phyloP scores from a whole-genome alignment of 2,329 filamentous ascomycete genomes.

The Curvularia sp. region DNA sequence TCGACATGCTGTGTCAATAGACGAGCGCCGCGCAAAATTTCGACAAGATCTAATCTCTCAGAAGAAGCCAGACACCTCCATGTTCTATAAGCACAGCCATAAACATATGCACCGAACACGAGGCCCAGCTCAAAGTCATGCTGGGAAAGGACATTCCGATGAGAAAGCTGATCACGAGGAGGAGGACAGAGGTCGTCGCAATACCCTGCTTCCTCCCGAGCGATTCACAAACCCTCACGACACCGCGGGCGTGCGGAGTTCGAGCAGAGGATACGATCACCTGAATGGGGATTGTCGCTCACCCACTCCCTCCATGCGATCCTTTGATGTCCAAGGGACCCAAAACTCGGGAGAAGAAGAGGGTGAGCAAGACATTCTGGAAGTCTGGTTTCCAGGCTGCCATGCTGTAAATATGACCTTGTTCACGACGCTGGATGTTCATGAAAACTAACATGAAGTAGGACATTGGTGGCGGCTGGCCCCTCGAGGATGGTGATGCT shows the following conservation, averaged over 20 bases:
- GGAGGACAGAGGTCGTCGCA: constrained; percentile 28
- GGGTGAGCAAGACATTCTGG: constrained; percentile 73
- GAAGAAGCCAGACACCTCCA: constrained; percentile 40
- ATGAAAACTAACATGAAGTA: constrained; percentile 21
- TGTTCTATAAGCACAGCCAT: constrained; percentile 39
- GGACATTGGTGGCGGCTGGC: constrained; percentile 81
- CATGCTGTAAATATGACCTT: constrained; percentile 61
- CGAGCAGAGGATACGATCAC: constrained; percentile 40
- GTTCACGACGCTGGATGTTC: background rate
- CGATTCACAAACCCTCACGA: constrained; percentile 45
- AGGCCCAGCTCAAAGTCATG: constrained; percentile 20
- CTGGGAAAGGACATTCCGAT: constrained; percentile 19
- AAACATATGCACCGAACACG: constrained; percentile 30
- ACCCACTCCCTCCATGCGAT: constrained; percentile 42
- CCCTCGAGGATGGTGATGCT: constrained; percentile 61
- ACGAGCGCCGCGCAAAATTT: constrained; percentile 75
- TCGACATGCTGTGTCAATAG: constrained; percentile 73
- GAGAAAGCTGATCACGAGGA: constrained; percentile 20
- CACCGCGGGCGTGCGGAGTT: constrained; percentile 41
- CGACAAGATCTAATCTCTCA: constrained; percentile 70
- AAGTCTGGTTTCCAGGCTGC: constrained; percentile 81
- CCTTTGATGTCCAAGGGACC: constrained; percentile 34
- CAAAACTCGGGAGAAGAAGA: constrained; percentile 46
- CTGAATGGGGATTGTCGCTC: constrained; percentile 19
- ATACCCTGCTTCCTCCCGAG: constrained; percentile 40